These are phyloP conservation scores for Penicillium olsonii DNA, from an alignment of 2,329 filamentous ascomycete genomes.

Conservation along the genomic window DNA sequence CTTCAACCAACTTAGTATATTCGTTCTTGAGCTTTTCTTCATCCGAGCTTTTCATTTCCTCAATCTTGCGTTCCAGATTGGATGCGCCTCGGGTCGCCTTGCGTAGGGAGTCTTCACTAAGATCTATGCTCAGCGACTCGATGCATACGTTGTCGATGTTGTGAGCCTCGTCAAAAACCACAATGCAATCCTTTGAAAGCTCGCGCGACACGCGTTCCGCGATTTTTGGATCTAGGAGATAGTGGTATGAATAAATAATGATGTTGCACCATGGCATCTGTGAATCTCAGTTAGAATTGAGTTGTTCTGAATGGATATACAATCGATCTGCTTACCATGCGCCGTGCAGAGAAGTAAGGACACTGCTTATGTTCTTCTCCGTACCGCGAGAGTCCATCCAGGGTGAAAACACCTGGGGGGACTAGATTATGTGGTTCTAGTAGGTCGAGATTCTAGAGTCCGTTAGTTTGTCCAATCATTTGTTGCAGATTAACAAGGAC, in stretches of 20 bases:
- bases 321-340: slow-evolving; percentile 70
- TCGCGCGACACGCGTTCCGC: slow-evolving; percentile 93
- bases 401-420: slow-evolving; percentile 91
- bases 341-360: slow-evolving; percentile 90
- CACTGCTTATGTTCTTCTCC: slow-evolving; percentile 96
- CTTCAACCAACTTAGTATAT: slow-evolving; percentile 93
- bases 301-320: background rate
- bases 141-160: slow-evolving; percentile 99
- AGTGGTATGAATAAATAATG: slow-evolving; percentile 99
- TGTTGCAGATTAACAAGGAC: background rate
- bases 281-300: slow-evolving; percentile 21
- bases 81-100: slow-evolving; percentile 88
- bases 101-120: slow-evolving; percentile 90
- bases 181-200: slow-evolving; percentile 95
- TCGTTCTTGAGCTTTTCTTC: slow-evolving; percentile 92
- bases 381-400: slow-evolving; percentile 84
- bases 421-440: slow-evolving; percentile 94
- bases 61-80: slow-evolving; percentile 87
- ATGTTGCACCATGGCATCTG: slow-evolving; percentile 99
- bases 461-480: slow-evolving; percentile 21
- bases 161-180: slow-evolving; percentile 98
- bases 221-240: slow-evolving; percentile 95
- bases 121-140: slow-evolving; percentile 92
- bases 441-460: slow-evolving; percentile 76
- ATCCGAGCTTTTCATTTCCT: slow-evolving; percentile 94